These are phyloP conservation scores for Cyberlindnera lachancei DNA, from an alignment of 805 yeast genomes.

Conservation along the genomic window DNA sequence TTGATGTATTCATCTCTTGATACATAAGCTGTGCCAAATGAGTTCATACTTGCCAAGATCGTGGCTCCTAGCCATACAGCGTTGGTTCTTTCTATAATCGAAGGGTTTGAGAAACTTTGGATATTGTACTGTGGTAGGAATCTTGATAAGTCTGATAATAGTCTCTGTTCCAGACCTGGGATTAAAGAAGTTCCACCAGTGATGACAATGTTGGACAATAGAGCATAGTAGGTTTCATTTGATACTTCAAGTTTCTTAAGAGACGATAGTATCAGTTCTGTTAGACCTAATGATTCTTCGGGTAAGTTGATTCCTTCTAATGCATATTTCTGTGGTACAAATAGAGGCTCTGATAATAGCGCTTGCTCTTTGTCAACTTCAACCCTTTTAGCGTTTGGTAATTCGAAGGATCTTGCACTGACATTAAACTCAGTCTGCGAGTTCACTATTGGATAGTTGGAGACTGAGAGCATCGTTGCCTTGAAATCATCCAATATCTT, in stretches of 20 bases:
- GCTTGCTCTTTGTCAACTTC: slow-evolving; percentile 46
- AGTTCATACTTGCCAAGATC: slow-evolving; percentile 67
- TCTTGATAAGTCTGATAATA: slow-evolving; percentile 52
- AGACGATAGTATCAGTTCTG: slow-evolving; percentile 32
- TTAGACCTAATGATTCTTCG: slow-evolving; percentile 21
- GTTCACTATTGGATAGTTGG: slow-evolving; percentile 32
- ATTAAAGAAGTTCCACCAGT: slow-evolving; percentile 68
- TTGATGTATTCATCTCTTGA: slow-evolving; percentile 65
- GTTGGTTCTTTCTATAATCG: slow-evolving; percentile 53
- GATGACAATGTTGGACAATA: slow-evolving; percentile 60
- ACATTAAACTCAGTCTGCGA: slow-evolving; percentile 26
- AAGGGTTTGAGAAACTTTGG: slow-evolving; percentile 55
- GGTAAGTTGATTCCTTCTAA: slow-evolving; percentile 27
- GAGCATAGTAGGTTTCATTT: slow-evolving; percentile 31
- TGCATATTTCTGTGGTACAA: slow-evolving; percentile 52
- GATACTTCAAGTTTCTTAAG: slow-evolving; percentile 36
- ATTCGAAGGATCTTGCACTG: slow-evolving; percentile 41
- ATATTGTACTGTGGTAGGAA: slow-evolving; percentile 60
- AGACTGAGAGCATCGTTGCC: slow-evolving; percentile 30
- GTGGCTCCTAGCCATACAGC: slow-evolving; percentile 80
- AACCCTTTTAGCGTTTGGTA: slow-evolving; percentile 47
- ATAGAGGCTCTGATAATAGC: slow-evolving; percentile 57
- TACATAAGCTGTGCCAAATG: slow-evolving; percentile 78
- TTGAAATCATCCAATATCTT: slow-evolving; percentile 43
- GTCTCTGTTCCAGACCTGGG: slow-evolving; percentile 63